A percentile compares a stretch with the other conserved stretches of the same genome.
Conservation (phyloP, 1,284 basidiomycete genomes). For the Schizophyllum amplum region DNA sequence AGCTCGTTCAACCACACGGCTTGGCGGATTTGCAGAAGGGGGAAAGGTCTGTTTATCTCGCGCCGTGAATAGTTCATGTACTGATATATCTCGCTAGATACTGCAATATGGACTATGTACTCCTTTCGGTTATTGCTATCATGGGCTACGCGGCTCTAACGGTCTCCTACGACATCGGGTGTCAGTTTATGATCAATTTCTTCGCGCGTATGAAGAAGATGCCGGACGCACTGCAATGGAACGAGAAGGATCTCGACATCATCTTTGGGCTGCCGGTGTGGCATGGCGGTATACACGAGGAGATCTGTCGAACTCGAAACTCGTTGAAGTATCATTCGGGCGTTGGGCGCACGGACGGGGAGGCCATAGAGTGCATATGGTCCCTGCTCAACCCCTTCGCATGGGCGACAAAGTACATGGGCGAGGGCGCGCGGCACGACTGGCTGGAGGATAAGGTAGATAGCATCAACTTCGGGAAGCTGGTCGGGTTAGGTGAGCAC, state of each 20-base stretch:
- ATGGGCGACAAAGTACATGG: constrained; percentile 21
- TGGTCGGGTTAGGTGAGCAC: too few relatives aligned
- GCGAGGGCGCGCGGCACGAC: too few relatives aligned
- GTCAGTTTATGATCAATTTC: constrained; percentile 13
- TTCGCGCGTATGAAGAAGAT: neutral
- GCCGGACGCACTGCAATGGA: too few relatives aligned
- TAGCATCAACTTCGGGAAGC: too few relatives aligned
- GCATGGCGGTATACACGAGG: too few relatives aligned
- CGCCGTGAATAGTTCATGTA: neutral
- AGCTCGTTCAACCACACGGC: constrained; percentile 7
- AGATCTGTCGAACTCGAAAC: constrained; percentile 7
- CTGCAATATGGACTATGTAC: constrained; percentile 16
- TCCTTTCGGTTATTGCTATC: constrained; percentile 2
- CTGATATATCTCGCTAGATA: constrained; percentile 12
- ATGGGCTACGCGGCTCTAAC: neutral
- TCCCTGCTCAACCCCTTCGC: constrained; percentile 18
- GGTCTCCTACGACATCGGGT: constrained; percentile 16
- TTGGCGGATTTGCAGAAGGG: constrained; percentile 15
- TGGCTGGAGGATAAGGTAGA: too few relatives aligned
- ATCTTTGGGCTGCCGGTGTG: too few relatives aligned
- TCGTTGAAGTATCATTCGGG: constrained; percentile 13
- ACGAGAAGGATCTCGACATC: too few relatives aligned
- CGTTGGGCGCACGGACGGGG: constrained; percentile 25
- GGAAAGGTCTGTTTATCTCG: constrained; percentile 11
- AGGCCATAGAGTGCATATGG: constrained; percentile 26